These are phyloP conservation scores for Chaetomium fimeti DNA, from an alignment of 495 filamentous ascomycete species.

Conservation along the genomic window DNA sequence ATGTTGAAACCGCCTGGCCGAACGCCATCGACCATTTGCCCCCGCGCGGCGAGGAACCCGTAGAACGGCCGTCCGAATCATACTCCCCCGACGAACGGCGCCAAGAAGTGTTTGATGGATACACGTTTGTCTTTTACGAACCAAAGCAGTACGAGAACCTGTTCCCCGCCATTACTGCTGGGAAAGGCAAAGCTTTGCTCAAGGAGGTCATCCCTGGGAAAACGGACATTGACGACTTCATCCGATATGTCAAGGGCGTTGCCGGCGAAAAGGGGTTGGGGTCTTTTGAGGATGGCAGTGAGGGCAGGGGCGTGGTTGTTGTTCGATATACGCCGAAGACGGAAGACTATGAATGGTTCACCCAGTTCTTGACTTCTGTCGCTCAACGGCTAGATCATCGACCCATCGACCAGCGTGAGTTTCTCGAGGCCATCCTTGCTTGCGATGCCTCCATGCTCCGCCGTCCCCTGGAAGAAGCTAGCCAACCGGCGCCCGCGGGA, in stretches of 20 bases:
- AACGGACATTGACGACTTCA: slow-evolving; percentile 73
- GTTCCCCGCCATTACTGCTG: slow-evolving; percentile 68
- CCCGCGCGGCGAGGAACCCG: slow-evolving; percentile 69
- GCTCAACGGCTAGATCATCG: slow-evolving; percentile 72
- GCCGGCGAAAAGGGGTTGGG: slow-evolving; percentile 70
- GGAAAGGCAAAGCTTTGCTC: slow-evolving; percentile 76
- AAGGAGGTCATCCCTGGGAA: slow-evolving; percentile 59
- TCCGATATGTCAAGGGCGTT: slow-evolving; percentile 70
- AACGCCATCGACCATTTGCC: slow-evolving; percentile 69
- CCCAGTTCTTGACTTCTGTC: slow-evolving; percentile 62
- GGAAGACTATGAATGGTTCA: slow-evolving; percentile 64
- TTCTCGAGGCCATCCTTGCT: slow-evolving; percentile 82
- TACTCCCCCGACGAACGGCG: slow-evolving; percentile 69
- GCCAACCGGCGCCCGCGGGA: slow-evolving; percentile 19
- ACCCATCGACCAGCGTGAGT: slow-evolving; percentile 86
- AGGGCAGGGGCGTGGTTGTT: slow-evolving; percentile 70
- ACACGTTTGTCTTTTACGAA: slow-evolving; percentile 86
- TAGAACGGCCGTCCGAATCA: slow-evolving; percentile 56
- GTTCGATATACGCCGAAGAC: slow-evolving; percentile 71
- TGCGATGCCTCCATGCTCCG: slow-evolving; percentile 70
- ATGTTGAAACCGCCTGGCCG: slow-evolving; percentile 83
- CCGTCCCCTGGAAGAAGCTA: slow-evolving; percentile 55
- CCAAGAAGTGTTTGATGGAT: slow-evolving; percentile 75
- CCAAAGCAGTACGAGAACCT: slow-evolving; percentile 75
- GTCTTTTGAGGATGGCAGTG: slow-evolving; percentile 59